Conservation (phyloP, 2,329 filamentous ascomycete genomes). For the Xylaria sp. region DNA sequence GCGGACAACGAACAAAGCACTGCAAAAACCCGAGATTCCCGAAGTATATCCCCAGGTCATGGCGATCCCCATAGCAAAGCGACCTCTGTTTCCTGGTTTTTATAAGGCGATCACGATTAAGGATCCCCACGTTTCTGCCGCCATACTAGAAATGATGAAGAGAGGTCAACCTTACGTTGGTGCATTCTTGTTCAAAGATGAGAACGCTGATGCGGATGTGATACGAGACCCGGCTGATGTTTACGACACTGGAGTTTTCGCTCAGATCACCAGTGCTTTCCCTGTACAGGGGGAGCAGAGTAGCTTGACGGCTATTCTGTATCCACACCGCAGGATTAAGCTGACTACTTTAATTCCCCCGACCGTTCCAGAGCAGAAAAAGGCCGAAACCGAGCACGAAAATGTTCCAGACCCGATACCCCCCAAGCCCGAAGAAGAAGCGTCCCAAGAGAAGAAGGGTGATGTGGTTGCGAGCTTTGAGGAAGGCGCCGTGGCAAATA, state of each 20-base stretch:
- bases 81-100: slow-evolving; percentile 95
- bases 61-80: slow-evolving; percentile 93
- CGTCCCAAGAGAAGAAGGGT: slow-evolving; percentile 76
- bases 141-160: slow-evolving; percentile 97
- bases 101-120: slow-evolving; percentile 99
- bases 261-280: slow-evolving; percentile 96
- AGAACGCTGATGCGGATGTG: slow-evolving; percentile 90
- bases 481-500: slow-evolving; percentile 76
- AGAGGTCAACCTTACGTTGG: slow-evolving; percentile 97
- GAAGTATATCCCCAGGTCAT: slow-evolving; percentile 98
- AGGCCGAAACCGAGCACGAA: slow-evolving; percentile 62
- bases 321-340: slow-evolving; percentile 94
- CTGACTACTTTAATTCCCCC: slow-evolving; percentile 86
- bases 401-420: slow-evolving; percentile 69
- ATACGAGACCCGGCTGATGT: slow-evolving; percentile 93
- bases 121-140: slow-evolving; percentile 88
- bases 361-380: slow-evolving; percentile 61
- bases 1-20: slow-evolving; percentile 75
- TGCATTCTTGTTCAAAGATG: slow-evolving; percentile 96
- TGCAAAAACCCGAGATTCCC: slow-evolving; percentile 89
- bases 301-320: slow-evolving; percentile 90
- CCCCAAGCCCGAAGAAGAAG: slow-evolving; percentile 65
- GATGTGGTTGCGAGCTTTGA: slow-evolving; percentile 98
- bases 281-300: slow-evolving; percentile 87
- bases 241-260: slow-evolving; percentile 95